These are phyloP conservation scores for Lactarius trivialis DNA, from an alignment of 768 basidiomycete genomes.

Conservation along the genomic window DNA sequence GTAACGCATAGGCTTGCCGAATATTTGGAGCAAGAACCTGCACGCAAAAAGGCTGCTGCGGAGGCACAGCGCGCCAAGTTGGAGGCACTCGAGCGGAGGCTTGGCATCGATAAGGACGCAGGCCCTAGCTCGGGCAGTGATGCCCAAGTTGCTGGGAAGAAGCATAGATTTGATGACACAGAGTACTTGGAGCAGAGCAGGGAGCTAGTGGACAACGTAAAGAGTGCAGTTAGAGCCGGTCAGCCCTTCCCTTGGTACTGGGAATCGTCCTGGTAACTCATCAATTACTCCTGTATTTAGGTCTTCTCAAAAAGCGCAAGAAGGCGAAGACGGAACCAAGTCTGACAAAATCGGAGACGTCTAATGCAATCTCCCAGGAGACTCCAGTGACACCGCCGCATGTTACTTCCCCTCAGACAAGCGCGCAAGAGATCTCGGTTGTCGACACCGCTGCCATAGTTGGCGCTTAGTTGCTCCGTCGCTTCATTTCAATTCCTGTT, in stretches of 20 bases:
- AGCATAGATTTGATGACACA: constrained; percentile 86
- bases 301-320: constrained; percentile 69
- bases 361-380: background rate
- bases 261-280: background rate
- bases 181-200: constrained; percentile 87
- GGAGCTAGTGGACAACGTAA: constrained; percentile 87
- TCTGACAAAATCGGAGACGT: background rate
- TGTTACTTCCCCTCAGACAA: background rate
- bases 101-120: constrained; percentile 51
- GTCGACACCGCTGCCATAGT: background rate
- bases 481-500: background rate
- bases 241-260: constrained; percentile 27
- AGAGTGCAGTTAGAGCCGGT: constrained; percentile 86
- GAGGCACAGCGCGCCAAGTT: constrained; percentile 79
- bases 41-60: constrained; percentile 68
- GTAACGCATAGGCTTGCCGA: constrained; percentile 56
- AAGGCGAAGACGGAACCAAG: constrained; percentile 45
- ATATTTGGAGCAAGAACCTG: constrained; percentile 79
- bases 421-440: background rate
- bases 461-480: background rate
- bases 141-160: constrained; percentile 58
- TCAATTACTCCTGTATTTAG: constrained; percentile 35
- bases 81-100: constrained; percentile 75
- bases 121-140: constrained; percentile 32
- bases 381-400: background rate